These are phyloP conservation scores for Ogataea zsoltii DNA, from an alignment of 805 yeast species.

Conservation along the genomic window DNA sequence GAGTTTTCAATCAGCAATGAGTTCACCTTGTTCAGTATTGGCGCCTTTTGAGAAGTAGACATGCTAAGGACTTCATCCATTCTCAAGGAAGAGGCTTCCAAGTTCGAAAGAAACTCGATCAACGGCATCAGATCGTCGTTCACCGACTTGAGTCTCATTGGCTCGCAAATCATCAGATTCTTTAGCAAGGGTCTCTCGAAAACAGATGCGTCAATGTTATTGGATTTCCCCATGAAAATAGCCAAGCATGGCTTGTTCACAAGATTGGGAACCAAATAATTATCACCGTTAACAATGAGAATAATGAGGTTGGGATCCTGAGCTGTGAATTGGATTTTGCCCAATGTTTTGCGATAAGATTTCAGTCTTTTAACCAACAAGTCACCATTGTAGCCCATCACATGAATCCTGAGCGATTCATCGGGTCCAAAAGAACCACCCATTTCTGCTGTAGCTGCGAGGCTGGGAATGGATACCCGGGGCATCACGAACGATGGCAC, in stretches of 20 bases:
- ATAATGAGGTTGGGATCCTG: conserved; percentile 29
- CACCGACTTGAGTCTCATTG: conserved; percentile 29
- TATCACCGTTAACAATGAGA: conserved; percentile 30
- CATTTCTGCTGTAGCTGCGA: conserved; percentile 1
- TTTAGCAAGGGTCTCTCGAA: conserved; percentile 16
- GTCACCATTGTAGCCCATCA: conserved; percentile 28
- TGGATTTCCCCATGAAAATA: conserved; percentile 17
- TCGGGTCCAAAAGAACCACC: neutral
- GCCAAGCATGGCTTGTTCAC: conserved; percentile 34
- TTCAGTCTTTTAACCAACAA: conserved; percentile 25
- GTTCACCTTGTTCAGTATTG: conserved; percentile 22
- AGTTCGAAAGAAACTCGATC: conserved; percentile 33
- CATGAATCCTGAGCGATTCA: conserved; percentile 24
- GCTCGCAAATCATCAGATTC: conserved; percentile 35
- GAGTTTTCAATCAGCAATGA: conserved; percentile 26
- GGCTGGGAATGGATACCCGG: conserved; percentile 30
- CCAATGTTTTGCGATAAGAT: conserved; percentile 31
- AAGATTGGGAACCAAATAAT: conserved; percentile 30
- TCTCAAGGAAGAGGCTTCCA: conserved; percentile 21
- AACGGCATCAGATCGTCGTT: conserved; percentile 34
- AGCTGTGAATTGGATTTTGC: conserved; percentile 29
- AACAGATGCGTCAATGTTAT: conserved; percentile 3
- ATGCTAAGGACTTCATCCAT: conserved; percentile 15
- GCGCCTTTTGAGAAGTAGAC: conserved; percentile 8
- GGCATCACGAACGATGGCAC: conserved; percentile 41